These are phyloP conservation scores for Trichoderma asperelloides DNA, from an alignment of 495 filamentous ascomycete genomes.

Conservation along the genomic window DNA sequence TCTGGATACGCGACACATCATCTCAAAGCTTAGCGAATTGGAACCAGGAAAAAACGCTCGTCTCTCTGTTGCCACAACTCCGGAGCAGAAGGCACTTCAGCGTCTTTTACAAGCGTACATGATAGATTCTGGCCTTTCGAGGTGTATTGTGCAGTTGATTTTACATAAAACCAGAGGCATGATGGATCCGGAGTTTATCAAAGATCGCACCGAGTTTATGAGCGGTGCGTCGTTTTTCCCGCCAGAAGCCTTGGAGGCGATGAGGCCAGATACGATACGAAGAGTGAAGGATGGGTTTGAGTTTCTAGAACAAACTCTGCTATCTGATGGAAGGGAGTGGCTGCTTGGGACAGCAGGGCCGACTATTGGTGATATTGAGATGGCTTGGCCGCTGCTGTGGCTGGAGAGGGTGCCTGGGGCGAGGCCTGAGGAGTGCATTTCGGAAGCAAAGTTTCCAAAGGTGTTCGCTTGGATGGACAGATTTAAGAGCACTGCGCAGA, in stretches of 20 bases:
- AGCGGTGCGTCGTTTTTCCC: conserved; percentile 10
- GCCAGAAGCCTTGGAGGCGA: conserved; percentile 19
- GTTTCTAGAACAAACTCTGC: conserved; percentile 42
- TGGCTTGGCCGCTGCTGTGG: conserved; percentile 55
- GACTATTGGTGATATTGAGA: conserved; percentile 50
- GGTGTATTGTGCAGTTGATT: conserved; percentile 34
- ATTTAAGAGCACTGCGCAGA: conserved; percentile 30
- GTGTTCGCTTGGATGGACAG: conserved; percentile 47
- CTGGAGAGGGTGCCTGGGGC: conserved; percentile 37
- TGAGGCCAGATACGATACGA: conserved; percentile 37
- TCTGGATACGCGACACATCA: conserved; percentile 51
- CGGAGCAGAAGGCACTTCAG: conserved; percentile 14
- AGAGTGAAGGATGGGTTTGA: conserved; percentile 33
- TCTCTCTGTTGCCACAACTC: background rate
- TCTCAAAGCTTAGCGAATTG: conserved; percentile 44
- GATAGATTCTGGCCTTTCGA: conserved; percentile 41
- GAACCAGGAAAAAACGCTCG: conserved; percentile 23
- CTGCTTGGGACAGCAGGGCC: conserved; percentile 36
- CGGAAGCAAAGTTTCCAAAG: conserved; percentile 35
- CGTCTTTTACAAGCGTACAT: conserved; percentile 17
- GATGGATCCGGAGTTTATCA: conserved; percentile 39
- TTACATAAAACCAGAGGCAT: conserved; percentile 39
- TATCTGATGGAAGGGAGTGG: conserved; percentile 50
- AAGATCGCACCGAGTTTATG: conserved; percentile 41
- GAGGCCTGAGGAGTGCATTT: conserved; percentile 33